Conservation (phyloP, 106 monocot species). For the Dendrobium chrysotoxum region DNA sequence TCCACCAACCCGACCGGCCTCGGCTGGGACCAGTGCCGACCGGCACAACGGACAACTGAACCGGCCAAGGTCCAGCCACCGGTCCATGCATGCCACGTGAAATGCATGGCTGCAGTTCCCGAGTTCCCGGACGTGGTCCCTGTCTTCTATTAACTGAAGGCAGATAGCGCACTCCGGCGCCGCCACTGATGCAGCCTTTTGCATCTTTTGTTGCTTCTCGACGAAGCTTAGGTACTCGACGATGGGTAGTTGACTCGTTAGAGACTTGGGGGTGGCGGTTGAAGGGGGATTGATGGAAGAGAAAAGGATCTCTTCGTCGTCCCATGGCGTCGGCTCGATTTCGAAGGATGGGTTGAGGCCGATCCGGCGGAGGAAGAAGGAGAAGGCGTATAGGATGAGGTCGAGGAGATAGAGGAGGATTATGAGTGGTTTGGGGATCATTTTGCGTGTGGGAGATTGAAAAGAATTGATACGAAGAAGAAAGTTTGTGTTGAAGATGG, state of each 20-base stretch:
- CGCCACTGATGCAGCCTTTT: too few relatives aligned
- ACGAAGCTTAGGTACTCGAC: too few relatives aligned
- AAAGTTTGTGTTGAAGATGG: too few relatives aligned
- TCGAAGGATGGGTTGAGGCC: slow-evolving; percentile 3
- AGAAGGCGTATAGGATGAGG: background rate
- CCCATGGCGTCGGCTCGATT: background rate
- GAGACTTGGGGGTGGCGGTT: too few relatives aligned
- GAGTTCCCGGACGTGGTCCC: slow-evolving; percentile 25
- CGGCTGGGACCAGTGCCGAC: background rate
- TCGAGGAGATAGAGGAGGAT: background rate
- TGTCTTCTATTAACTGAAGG: slow-evolving; percentile 11
- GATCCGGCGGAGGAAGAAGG: background rate
- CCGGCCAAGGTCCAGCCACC: slow-evolving; percentile 32
- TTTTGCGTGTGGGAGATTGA: background rate
- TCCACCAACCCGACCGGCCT: too few relatives aligned
- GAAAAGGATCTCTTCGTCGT: background rate
- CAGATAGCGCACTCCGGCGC: slow-evolving; percentile 17
- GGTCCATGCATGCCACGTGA: slow-evolving; percentile 32
- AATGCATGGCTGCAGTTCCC: slow-evolving; percentile 37
- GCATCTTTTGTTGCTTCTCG: too few relatives aligned
- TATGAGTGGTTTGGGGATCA: background rate
- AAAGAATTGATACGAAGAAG: too few relatives aligned
- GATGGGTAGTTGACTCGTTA: too few relatives aligned
- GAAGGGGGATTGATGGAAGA: background rate
- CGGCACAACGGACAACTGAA: slow-evolving; percentile 35